Percentiles rank a stretch among this genome's conserved stretches.
phyloP scores from a whole-genome alignment of 495 filamentous ascomycete species.

The Hypoxylon cercidicola region DNA sequence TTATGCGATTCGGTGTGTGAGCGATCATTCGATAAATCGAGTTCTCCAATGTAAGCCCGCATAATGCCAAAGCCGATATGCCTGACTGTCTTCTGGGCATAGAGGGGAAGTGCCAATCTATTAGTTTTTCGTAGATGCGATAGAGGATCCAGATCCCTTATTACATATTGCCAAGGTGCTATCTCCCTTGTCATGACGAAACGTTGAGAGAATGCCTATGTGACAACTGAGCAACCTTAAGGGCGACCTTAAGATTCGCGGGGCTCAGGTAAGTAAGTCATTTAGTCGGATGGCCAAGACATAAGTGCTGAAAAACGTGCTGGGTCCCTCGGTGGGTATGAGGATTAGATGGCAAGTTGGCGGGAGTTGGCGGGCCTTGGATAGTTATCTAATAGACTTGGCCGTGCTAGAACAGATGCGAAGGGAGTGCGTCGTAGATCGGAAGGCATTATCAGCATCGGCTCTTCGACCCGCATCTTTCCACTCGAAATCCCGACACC shows the following conservation, averaged over 20 bases:
- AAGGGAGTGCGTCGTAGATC: background rate
- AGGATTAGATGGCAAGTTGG: constrained; percentile 4
- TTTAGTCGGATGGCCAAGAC: constrained; percentile 4
- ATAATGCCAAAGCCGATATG: too few relatives aligned
- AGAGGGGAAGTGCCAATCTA: too few relatives aligned
- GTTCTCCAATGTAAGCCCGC: too few relatives aligned
- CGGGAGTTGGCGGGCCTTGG: background rate
- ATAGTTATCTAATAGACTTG: constrained; percentile 16
- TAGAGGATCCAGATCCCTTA: too few relatives aligned
- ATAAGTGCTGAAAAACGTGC: background rate
- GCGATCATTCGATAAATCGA: too few relatives aligned
- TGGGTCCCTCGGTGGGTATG: background rate
- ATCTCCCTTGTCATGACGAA: constrained; percentile 8
- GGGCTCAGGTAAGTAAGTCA: background rate
- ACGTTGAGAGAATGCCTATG: background rate
- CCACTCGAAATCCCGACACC: background rate
- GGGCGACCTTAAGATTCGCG: too few relatives aligned
- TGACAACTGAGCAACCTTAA: background rate
- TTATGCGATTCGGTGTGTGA: too few relatives aligned
- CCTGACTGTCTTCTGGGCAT: too few relatives aligned
- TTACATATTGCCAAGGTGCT: constrained; percentile 21
- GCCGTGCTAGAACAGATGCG: background rate
- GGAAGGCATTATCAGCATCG: background rate
- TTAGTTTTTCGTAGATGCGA: too few relatives aligned
- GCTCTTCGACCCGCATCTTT: background rate